Percentiles rank a stretch among this genome's conserved stretches.
Evolutionary conservation across 495 filamentous ascomycete genomes (phyloP).

Genomic region (Podospora australis): DNA sequence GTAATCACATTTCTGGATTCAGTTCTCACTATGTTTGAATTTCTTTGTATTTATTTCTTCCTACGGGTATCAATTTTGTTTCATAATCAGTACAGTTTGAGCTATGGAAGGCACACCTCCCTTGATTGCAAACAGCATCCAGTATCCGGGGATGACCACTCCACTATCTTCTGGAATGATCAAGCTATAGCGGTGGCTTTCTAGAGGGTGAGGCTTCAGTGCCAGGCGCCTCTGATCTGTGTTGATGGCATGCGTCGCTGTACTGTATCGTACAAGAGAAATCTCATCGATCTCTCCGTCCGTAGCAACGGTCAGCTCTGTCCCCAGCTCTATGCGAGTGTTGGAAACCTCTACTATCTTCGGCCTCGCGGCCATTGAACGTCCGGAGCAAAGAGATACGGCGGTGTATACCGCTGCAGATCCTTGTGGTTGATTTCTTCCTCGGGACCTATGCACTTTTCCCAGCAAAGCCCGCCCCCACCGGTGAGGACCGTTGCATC

Average conservation of each 20-base stretch:
- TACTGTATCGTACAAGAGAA: conserved; percentile 34
- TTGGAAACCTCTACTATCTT: background rate
- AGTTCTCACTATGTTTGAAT: background rate
- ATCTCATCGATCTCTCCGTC: conserved; percentile 34
- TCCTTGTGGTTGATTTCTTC: conserved; percentile 48
- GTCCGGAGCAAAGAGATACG: background rate
- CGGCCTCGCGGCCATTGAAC: too few relatives aligned
- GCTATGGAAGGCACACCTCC: background rate
- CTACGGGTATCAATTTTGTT: too few relatives aligned
- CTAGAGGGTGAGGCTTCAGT: too few relatives aligned
- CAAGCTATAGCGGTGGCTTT: too few relatives aligned
- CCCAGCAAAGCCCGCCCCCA: conserved; percentile 52
- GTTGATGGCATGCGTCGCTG: background rate
- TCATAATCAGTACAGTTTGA: background rate
- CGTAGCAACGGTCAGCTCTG: conserved; percentile 3
- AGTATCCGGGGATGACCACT: background rate
- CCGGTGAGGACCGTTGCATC: conserved; percentile 50
- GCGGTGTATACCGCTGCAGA: conserved; percentile 38
- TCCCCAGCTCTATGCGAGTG: background rate
- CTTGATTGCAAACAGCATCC: background rate
- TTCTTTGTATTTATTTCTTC: background rate
- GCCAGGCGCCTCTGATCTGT: background rate
- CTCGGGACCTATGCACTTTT: conserved; percentile 28
- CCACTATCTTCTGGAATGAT: background rate
- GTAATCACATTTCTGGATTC: too few relatives aligned